Evolutionary conservation across 2,329 filamentous ascomycete species (phyloP).

Genomic region (Knufia fluminis): DNA sequence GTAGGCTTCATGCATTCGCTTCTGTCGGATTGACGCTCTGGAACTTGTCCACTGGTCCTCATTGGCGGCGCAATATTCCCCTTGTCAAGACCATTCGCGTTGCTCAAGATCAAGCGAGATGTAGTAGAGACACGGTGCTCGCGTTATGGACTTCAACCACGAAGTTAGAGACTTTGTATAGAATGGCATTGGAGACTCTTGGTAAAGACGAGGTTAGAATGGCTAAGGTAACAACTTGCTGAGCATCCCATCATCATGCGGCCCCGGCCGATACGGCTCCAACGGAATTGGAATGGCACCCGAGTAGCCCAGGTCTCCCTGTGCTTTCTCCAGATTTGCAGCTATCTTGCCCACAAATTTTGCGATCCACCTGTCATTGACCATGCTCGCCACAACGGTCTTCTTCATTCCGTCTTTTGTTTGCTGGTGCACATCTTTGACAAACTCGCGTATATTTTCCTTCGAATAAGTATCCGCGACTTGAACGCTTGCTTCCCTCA

Average conservation of each 20-base stretch:
- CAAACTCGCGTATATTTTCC: conserved; percentile 26
- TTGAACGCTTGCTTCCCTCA: not conserved
- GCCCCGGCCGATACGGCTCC: conserved; percentile 24
- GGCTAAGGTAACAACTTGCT: conserved; percentile 6
- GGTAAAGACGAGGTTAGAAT: too few species aligned
- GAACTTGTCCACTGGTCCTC: too few species aligned
- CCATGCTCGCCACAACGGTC: conserved; percentile 36
- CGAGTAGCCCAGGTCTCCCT: conserved; percentile 44
- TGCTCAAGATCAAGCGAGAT: too few species aligned
- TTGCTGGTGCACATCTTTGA: conserved; percentile 24
- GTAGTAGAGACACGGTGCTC: too few species aligned
- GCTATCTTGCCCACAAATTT: conserved; percentile 45
- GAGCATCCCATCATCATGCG: conserved; percentile 4
- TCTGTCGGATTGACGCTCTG: too few species aligned
- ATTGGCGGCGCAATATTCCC: too few species aligned
- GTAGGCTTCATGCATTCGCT: too few species aligned
- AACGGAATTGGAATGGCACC: conserved; percentile 39
- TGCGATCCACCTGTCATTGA: conserved; percentile 48
- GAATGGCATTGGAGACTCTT: too few species aligned
- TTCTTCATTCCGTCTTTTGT: conserved; percentile 41
- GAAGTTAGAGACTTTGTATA: too few species aligned
- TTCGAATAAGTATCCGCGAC: conserved; percentile 14
- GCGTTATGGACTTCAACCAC: too few species aligned
- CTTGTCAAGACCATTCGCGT: too few species aligned
- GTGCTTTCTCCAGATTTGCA: conserved; percentile 39